Conservation (phyloP, 2,329 filamentous ascomycete species). For the Apiospora kogelbergensis region DNA sequence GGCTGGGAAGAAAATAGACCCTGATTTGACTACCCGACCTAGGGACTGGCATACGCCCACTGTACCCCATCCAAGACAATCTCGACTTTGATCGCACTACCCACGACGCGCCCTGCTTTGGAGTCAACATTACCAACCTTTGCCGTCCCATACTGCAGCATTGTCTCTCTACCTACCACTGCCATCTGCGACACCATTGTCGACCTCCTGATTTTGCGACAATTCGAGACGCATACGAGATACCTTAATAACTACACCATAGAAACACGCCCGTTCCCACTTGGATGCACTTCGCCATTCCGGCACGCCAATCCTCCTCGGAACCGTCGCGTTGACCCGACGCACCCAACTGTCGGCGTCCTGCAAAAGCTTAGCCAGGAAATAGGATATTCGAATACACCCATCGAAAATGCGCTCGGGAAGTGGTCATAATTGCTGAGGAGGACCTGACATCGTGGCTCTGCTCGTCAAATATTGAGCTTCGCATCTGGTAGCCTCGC, state of each 20-base stretch:
- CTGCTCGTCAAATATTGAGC: not conserved
- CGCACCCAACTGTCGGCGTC: not conserved
- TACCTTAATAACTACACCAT: not conserved
- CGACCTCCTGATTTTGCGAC: not conserved
- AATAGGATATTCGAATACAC: not conserved
- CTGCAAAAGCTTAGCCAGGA: not conserved
- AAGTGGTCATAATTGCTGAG: conserved; percentile 3
- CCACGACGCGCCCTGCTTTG: not conserved
- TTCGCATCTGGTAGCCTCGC: not conserved
- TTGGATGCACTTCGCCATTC: not conserved
- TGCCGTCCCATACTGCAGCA: not conserved
- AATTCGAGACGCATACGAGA: not conserved
- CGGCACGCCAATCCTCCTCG: not conserved
- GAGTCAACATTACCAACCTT: not conserved
- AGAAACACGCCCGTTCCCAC: not conserved
- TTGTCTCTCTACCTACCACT: not conserved
- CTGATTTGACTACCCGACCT: not conserved
- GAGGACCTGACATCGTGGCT: conserved; percentile 6
- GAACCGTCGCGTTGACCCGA: not conserved
- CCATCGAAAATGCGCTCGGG: conserved; percentile 1
- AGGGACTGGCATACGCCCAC: not conserved
- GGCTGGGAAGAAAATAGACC: not conserved
- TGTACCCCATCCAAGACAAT: not conserved
- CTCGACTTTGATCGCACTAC: not conserved
- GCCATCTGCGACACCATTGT: not conserved